phyloP scores from a whole-genome alignment of 768 basidiomycete genomes.

The Rhizopogon salebrosus region DNA sequence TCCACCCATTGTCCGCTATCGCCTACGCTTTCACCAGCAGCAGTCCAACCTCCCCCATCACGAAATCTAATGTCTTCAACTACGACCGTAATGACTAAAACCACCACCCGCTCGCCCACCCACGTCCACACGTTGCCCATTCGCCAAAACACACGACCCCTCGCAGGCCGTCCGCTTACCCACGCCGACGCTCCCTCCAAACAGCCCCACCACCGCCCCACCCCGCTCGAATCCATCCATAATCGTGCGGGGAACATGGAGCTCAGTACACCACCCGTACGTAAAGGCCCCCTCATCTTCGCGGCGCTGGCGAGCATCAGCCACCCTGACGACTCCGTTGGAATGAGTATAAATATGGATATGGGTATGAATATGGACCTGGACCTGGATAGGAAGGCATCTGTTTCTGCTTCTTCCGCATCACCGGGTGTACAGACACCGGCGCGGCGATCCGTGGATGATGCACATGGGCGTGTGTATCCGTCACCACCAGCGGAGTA shows the following conservation, averaged over 20 bases:
- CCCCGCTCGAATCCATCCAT: conserved; percentile 15
- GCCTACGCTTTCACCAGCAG: neutral
- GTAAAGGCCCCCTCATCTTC: conserved; percentile 60
- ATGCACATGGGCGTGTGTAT: conserved; percentile 7
- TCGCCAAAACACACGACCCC: conserved; percentile 7
- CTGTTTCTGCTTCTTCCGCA: conserved; percentile 7
- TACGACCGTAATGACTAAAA: conserved; percentile 1
- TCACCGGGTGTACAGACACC: no score
- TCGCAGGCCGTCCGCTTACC: neutral
- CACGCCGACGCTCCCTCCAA: neutral
- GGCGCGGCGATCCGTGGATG: neutral
- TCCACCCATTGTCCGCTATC: conserved; percentile 4
- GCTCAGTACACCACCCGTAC: conserved; percentile 16
- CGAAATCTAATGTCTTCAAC: conserved; percentile 8
- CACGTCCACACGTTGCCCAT: conserved; percentile 18
- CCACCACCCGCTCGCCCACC: conserved; percentile 7
- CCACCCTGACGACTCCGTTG: conserved; percentile 10
- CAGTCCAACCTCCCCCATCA: neutral
- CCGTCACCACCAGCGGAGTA: conserved; percentile 25
- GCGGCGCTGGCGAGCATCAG: conserved; percentile 43
- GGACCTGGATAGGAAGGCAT: no score
- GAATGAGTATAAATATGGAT: no score
- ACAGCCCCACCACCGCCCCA: conserved; percentile 7
- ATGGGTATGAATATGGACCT: no score
- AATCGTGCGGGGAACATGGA: conserved; percentile 10